Evolutionary conservation across 495 filamentous ascomycete genomes (phyloP).

Genomic region (Neurospora sp.): DNA sequence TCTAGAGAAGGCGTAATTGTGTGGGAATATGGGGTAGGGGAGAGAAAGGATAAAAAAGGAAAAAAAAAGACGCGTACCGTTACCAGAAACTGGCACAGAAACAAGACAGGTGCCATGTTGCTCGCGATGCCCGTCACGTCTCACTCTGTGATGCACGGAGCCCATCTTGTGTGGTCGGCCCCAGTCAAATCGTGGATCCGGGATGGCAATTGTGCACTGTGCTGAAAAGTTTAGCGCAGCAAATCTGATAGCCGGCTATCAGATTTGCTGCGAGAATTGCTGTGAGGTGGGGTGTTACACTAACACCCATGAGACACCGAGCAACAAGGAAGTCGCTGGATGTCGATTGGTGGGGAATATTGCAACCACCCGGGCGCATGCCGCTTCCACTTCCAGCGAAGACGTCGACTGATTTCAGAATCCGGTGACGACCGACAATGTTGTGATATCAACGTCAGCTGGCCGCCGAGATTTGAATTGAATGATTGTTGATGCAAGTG

Average conservation of each 20-base stretch:
- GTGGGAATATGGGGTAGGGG: neutral
- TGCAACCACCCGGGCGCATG: neutral
- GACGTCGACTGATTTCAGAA: neutral
- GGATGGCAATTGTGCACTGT: neutral
- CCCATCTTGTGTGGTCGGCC: neutral
- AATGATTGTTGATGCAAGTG: neutral
- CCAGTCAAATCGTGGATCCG: neutral
- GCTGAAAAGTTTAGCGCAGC: neutral
- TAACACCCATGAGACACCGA: neutral
- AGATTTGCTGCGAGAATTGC: neutral
- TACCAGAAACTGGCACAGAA: slow-evolving; percentile 9
- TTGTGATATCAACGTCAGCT: neutral
- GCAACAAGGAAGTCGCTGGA: neutral
- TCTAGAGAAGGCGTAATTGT: neutral
- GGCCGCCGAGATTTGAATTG: neutral
- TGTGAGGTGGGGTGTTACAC: neutral
- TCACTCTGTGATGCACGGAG: neutral
- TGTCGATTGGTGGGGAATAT: neutral
- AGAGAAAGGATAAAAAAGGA: slow-evolving; percentile 3
- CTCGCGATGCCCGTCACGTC: neutral
- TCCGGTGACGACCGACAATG: neutral
- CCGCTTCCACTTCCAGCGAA: neutral
- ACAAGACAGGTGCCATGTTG: slow-evolving; percentile 1
- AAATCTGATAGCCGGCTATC: neutral
- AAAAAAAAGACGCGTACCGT: slow-evolving; percentile 22